Conservation (phyloP, 208 protist species). For the Paratrypanosoma confusum region DNA sequence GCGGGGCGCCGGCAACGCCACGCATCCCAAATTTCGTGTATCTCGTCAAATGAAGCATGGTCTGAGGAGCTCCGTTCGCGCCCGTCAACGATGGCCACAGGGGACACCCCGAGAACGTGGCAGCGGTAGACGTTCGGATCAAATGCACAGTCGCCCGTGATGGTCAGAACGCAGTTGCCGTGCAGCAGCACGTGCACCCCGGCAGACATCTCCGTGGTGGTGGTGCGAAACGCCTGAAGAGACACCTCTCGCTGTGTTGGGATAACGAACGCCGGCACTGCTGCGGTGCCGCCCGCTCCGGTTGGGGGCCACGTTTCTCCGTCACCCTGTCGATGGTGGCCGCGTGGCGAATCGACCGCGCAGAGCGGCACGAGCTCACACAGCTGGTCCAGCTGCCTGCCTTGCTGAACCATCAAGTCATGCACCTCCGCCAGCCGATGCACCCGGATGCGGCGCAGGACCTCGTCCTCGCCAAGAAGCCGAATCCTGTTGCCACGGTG, state of each 20-base stretch:
- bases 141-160: slow-evolving; percentile 20
- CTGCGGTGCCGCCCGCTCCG: background rate
- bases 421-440: slow-evolving; percentile 15
- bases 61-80: slow-evolving; percentile 7
- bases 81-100: slow-evolving; percentile 16
- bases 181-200: slow-evolving; percentile 10
- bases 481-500: slow-evolving; percentile 4
- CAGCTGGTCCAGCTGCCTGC: background rate
- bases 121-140: slow-evolving; percentile 2
- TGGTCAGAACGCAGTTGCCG: slow-evolving; percentile 5
- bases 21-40: slow-evolving; percentile 5
- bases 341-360: too few relatives aligned
- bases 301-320: background rate
- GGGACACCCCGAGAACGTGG: slow-evolving; percentile 12
- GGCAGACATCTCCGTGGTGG: slow-evolving; percentile 10
- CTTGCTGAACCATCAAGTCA: background rate
- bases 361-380: slow-evolving; percentile 11
- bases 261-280: background rate
- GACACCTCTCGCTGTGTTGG: slow-evolving; percentile 2
- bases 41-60: slow-evolving; percentile 15
- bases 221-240: slow-evolving; percentile 6
- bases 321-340: too few relatives aligned
- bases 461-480: slow-evolving; percentile 7
- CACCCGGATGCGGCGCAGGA: slow-evolving; percentile 7
- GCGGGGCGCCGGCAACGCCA: too few relatives aligned